phyloP scores from a whole-genome alignment of 2,329 filamentous ascomycete species.

The Monosporascus ibericus region DNA sequence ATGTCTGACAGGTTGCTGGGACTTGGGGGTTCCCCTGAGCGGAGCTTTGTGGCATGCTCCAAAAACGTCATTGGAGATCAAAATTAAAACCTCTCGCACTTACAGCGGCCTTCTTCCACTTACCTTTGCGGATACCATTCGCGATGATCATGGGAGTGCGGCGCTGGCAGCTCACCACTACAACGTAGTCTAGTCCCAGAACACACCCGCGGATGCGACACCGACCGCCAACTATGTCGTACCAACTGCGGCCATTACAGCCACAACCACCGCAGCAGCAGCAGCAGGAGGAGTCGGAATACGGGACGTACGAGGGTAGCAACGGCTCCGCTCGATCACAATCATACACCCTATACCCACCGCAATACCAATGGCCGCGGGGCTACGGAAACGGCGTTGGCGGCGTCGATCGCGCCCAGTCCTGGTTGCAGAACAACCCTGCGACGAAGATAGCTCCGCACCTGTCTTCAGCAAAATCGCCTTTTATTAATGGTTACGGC shows the following conservation, averaged over 20 bases:
- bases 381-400: not conserved
- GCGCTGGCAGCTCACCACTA: not conserved
- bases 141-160: not conserved
- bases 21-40: no score
- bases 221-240: conserved; percentile 10
- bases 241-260: conserved; percentile 11
- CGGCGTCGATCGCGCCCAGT: no score
- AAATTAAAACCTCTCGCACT: no score
- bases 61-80: no score
- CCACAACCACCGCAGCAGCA: not conserved
- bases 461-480: not conserved
- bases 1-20: no score
- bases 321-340: conserved; percentile 1
- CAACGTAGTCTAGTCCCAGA: not conserved
- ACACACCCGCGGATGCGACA: not conserved
- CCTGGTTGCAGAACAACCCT: not conserved
- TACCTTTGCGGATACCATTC: not conserved
- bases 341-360: not conserved
- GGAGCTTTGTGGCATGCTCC: no score
- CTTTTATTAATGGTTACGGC: not conserved
- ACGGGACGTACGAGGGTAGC: conserved; percentile 4
- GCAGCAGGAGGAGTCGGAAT: conserved; percentile 1
- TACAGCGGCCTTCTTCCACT: not conserved
- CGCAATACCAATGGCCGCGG: not conserved
- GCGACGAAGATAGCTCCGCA: not conserved